Conservation (phyloP, 73 alveolate genomes). For the Symbiodinium pilosum region DNA sequence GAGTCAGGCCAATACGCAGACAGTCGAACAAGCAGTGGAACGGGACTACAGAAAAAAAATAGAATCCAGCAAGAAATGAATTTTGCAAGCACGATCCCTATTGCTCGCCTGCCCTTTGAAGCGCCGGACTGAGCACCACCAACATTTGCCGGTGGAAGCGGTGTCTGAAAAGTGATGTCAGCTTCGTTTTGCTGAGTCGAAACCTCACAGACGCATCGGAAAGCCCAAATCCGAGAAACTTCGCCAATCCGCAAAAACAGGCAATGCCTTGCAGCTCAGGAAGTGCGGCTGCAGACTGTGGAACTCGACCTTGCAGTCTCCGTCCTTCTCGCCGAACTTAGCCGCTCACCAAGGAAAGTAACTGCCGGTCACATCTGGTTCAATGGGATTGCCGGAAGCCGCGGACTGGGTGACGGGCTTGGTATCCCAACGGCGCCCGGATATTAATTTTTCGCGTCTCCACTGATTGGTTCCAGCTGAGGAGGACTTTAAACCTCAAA, state of each 20-base stretch:
- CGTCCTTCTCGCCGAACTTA: conserved; percentile 57
- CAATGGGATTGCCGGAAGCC: too few relatives aligned
- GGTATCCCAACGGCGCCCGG: conserved; percentile 54
- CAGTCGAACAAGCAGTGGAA: too few relatives aligned
- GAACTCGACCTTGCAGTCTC: conserved; percentile 33
- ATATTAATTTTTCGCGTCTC: conserved; percentile 39
- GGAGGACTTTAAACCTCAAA: conserved; percentile 14
- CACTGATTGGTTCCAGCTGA: conserved; percentile 45
- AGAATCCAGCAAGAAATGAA: too few relatives aligned
- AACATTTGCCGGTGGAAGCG: conserved; percentile 30
- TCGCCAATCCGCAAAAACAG: too few relatives aligned
- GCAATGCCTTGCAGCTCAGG: conserved; percentile 49
- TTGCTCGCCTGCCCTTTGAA: conserved; percentile 10
- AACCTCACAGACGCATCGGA: too few relatives aligned
- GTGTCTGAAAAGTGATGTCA: conserved; percentile 23
- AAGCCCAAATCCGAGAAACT: not conserved
- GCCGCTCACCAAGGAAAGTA: too few relatives aligned
- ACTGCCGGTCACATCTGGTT: too few relatives aligned
- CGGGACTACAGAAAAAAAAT: too few relatives aligned
- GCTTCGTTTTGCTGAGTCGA: not conserved
- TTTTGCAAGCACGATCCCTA: too few relatives aligned
- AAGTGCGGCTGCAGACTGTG: conserved; percentile 85
- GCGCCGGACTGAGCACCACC: conserved; percentile 56
- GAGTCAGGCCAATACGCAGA: too few relatives aligned
- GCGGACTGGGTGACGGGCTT: not conserved